These are phyloP conservation scores for Nicotiana rustica DNA, from an alignment of 305 asterid genomes.

Conservation along the genomic window DNA sequence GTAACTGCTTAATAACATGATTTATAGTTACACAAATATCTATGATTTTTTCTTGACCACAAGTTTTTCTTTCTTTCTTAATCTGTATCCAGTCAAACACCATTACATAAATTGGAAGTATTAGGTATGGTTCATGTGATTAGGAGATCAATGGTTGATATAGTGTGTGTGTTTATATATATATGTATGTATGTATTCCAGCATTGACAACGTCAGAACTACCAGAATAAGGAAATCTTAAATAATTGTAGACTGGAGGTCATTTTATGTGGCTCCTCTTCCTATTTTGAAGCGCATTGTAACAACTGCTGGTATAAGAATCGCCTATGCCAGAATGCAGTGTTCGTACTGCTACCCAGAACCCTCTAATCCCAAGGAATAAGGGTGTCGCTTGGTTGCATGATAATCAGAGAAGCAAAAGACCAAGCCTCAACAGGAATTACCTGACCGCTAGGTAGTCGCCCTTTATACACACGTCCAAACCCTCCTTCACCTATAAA, in stretches of 20 bases:
- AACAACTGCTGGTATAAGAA: conserved; percentile 19
- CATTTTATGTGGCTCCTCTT: conserved; percentile 10
- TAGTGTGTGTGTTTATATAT: too few relatives aligned
- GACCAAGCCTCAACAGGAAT: conserved; percentile 21
- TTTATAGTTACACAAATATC: too few relatives aligned
- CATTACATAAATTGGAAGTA: too few relatives aligned
- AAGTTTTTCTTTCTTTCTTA: too few relatives aligned
- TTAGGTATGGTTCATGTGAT: too few relatives aligned
- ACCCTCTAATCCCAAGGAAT: conserved; percentile 7
- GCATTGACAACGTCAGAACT: neutral
- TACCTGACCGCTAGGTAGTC: conserved; percentile 85
- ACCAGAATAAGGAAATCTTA: neutral
- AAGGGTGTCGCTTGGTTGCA: neutral
- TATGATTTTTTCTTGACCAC: too few relatives aligned
- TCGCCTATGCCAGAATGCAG: conserved; percentile 7
- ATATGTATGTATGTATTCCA: too few relatives aligned
- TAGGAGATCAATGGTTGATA: too few relatives aligned
- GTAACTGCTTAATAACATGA: too few relatives aligned
- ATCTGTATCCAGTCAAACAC: too few relatives aligned
- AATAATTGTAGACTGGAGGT: neutral
- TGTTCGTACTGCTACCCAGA: neutral
- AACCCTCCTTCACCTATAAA: conserved; percentile 97
- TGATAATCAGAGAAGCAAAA: conserved; percentile 5
- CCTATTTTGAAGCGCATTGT: neutral
- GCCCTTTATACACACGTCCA: conserved; percentile 88